phyloP scores from a whole-genome alignment of 1,284 basidiomycete species.

The Takashimella koratensis region DNA sequence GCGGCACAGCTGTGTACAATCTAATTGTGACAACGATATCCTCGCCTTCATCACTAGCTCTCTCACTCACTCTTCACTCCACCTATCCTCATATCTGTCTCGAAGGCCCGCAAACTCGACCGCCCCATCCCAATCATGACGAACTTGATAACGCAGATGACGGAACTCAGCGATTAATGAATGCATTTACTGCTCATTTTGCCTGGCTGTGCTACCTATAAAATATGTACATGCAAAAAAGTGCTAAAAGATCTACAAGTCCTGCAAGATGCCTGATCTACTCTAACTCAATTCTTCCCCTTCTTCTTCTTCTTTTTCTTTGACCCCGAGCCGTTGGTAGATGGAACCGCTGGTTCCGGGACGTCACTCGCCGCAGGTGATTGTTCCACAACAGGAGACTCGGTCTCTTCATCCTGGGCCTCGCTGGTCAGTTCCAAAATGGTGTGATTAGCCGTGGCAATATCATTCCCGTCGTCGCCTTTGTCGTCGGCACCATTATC shows the following conservation, averaged over 20 bases:
- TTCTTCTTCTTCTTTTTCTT: slow-evolving; percentile 45
- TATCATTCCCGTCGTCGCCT: neutral
- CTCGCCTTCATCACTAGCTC: neutral
- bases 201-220: neutral
- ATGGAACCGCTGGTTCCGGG: neutral
- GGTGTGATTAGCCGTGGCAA: no score
- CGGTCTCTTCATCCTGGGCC: neutral
- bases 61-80: no score
- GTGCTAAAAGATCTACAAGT: no score
- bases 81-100: neutral
- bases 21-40: neutral
- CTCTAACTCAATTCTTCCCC: slow-evolving; percentile 22
- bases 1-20: no score
- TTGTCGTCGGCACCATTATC: neutral
- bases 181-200: neutral
- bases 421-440: no score
- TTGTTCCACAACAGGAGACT: neutral
- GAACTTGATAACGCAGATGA: neutral
- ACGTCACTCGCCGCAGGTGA: neutral
- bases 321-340: slow-evolving; percentile 1
- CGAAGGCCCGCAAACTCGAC: neutral
- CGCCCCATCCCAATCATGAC: no score
- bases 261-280: neutral
- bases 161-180: slow-evolving; percentile 4
- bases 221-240: neutral